Evolutionary conservation across 2,329 filamentous ascomycete species (phyloP).

Genomic region (Raffaelea ambrosiae): DNA sequence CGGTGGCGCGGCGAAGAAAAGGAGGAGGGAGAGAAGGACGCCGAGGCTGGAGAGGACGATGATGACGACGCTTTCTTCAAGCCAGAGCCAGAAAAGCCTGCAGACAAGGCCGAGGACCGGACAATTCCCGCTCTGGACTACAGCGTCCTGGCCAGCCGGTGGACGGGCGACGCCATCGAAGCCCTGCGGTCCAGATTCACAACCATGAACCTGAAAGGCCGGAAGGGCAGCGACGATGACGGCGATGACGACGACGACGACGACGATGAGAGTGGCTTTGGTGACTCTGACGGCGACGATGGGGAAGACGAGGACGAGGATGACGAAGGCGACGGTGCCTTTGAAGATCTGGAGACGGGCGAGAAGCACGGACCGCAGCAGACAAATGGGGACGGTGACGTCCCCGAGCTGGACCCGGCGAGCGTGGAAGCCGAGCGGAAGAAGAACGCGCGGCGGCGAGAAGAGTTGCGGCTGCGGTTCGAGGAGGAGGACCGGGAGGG

Average conservation of each 20-base stretch:
- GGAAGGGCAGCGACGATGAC: slow-evolving; percentile 49
- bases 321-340: slow-evolving; percentile 70
- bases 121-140: slow-evolving; percentile 74
- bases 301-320: slow-evolving; percentile 38
- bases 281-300: not conserved
- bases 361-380: slow-evolving; percentile 47
- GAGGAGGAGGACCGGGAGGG: slow-evolving; percentile 98
- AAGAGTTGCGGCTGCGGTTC: slow-evolving; percentile 88
- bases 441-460: slow-evolving; percentile 83
- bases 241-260: slow-evolving; percentile 33
- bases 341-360: slow-evolving; percentile 77
- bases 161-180: slow-evolving; percentile 74
- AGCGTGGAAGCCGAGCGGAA: slow-evolving; percentile 71
- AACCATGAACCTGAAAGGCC: slow-evolving; percentile 28
- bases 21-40: slow-evolving; percentile 36
- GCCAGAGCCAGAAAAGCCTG: slow-evolving; percentile 55
- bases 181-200: slow-evolving; percentile 68
- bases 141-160: slow-evolving; percentile 71
- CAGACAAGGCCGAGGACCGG: slow-evolving; percentile 65
- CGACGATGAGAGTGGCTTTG: slow-evolving; percentile 15
- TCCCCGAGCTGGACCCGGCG: slow-evolving; percentile 1
- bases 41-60: slow-evolving; percentile 43
- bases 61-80: slow-evolving; percentile 58
- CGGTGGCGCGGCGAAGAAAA: slow-evolving; percentile 68
- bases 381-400: slow-evolving; percentile 58